phyloP scores from a whole-genome alignment of 352 stramenopile species.

The Thraustotheca clavata region DNA sequence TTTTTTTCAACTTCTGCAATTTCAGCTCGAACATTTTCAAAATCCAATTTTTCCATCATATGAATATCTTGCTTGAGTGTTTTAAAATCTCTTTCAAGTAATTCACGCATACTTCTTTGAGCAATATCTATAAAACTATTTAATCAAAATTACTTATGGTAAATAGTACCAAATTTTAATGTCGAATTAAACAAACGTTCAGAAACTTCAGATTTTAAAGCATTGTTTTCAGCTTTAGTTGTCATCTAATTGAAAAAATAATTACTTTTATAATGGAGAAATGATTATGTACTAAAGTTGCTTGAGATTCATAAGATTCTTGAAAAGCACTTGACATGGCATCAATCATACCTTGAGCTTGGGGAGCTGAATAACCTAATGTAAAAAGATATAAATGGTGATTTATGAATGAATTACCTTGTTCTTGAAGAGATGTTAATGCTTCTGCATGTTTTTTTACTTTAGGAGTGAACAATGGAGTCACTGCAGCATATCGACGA shows the following conservation, averaged over 20 bases:
- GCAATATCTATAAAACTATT: constrained; percentile 53
- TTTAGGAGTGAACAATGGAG: constrained; percentile 1
- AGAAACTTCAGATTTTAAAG: constrained; percentile 77
- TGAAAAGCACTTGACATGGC: constrained; percentile 8
- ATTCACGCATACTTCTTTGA: constrained; percentile 77
- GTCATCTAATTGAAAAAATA: constrained; percentile 41
- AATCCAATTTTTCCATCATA: constrained; percentile 87
- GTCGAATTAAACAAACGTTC: constrained; percentile 87
- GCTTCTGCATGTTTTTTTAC: not conserved
- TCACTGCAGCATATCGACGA: not conserved
- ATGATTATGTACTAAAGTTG: not conserved
- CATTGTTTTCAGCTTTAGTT: constrained; percentile 81
- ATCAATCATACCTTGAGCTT: constrained; percentile 18
- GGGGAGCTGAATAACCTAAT: constrained; percentile 13
- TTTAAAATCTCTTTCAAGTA: constrained; percentile 84
- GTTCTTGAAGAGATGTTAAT: not conserved
- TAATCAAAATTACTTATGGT: not conserved
- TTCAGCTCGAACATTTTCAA: constrained; percentile 83
- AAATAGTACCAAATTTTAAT: constrained; percentile 67
- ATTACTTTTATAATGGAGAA: not conserved
- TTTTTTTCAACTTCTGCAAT: constrained; percentile 85
- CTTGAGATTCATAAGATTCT: constrained; percentile 12
- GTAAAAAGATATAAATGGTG: not conserved
- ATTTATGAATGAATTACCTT: too few relatives aligned
- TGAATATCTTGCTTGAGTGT: constrained; percentile 85